Evolutionary conservation across 176 grass and related monocot species (phyloP).

Genomic region (Canna indica): DNA sequence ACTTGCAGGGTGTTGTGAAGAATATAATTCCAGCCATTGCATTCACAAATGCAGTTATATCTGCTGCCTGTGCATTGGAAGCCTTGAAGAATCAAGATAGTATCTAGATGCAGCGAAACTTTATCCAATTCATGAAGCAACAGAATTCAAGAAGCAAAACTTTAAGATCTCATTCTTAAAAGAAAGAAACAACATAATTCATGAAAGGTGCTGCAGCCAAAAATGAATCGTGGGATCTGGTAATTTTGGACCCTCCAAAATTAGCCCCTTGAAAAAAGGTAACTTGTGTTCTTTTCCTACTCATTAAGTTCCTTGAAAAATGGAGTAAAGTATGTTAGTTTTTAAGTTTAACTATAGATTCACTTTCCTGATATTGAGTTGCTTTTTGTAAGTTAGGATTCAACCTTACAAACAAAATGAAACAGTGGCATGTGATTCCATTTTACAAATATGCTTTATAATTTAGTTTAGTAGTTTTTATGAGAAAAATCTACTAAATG

Average conservation of each 20-base stretch:
- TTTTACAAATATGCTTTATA: too few relatives aligned
- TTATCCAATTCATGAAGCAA: slow-evolving; percentile 98
- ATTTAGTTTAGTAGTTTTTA: not conserved
- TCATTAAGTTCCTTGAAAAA: not conserved
- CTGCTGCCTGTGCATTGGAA: slow-evolving; percentile 91
- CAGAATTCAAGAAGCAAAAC: too few relatives aligned
- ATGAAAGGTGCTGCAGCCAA: slow-evolving; percentile 63
- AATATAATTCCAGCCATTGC: slow-evolving; percentile 99
- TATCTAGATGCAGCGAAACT: slow-evolving; percentile 93
- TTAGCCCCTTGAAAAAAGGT: slow-evolving; percentile 90
- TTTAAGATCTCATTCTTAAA: slow-evolving; percentile 68
- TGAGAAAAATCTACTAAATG: not conserved
- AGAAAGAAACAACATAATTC: slow-evolving; percentile 77
- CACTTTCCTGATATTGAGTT: not conserved
- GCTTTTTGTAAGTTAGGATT: not conserved
- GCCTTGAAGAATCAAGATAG: slow-evolving; percentile 88
- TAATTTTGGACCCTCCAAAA: slow-evolving; percentile 95
- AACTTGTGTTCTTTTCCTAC: not conserved
- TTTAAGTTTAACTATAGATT: too few relatives aligned
- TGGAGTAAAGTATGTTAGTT: not conserved
- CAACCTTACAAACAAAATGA: not conserved
- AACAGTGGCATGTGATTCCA: not conserved
- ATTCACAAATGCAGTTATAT: slow-evolving; percentile 94
- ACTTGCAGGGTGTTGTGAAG: slow-evolving; percentile 85
- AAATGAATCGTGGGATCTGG: slow-evolving; percentile 74